These are phyloP conservation scores for Leccinum fibrillosum DNA, from an alignment of 768 basidiomycete species.

Conservation along the genomic window DNA sequence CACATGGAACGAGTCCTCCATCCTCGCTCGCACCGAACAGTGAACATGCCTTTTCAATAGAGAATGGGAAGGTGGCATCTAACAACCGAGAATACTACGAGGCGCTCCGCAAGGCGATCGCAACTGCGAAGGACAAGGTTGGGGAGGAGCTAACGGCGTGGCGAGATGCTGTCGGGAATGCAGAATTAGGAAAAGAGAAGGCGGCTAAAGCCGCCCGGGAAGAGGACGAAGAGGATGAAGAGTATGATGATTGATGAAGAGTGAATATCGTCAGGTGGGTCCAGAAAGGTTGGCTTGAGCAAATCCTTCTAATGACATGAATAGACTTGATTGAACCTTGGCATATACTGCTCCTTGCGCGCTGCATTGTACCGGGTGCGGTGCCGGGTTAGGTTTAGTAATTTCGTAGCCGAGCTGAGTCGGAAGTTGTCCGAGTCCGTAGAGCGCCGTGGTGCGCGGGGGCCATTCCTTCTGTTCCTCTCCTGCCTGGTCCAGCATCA, in stretches of 20 bases:
- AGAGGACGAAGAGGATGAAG: constrained; percentile 49
- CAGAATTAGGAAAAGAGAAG: constrained; percentile 60
- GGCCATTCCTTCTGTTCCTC: too few species aligned
- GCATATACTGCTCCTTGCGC: background rate
- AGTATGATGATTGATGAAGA: constrained; percentile 30
- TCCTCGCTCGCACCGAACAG: constrained; percentile 21
- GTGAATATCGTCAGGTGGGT: background rate
- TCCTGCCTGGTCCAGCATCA: too few species aligned
- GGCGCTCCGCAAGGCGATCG: constrained; percentile 46
- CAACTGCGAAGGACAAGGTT: constrained; percentile 48
- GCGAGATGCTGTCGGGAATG: constrained; percentile 69
- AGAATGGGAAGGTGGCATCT: constrained; percentile 15
- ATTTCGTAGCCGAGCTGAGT: too few species aligned
- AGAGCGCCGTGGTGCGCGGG: too few species aligned
- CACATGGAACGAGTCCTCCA: constrained; percentile 14
- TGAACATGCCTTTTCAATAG: constrained; percentile 25
- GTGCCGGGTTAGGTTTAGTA: too few species aligned
- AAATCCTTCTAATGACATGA: background rate
- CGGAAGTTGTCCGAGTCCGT: too few species aligned
- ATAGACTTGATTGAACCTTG: background rate
- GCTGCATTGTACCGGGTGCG: background rate
- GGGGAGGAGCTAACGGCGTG: constrained; percentile 72
- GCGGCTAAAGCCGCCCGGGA: constrained; percentile 38
- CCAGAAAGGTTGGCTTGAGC: background rate
- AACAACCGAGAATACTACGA: constrained; percentile 42